Percentiles rank a stretch among this genome's conserved stretches.
These are phyloP conservation scores for Aegilops sharonensis DNA, from an alignment of 176 grass and related monocot species.

Conservation along the genomic window DNA sequence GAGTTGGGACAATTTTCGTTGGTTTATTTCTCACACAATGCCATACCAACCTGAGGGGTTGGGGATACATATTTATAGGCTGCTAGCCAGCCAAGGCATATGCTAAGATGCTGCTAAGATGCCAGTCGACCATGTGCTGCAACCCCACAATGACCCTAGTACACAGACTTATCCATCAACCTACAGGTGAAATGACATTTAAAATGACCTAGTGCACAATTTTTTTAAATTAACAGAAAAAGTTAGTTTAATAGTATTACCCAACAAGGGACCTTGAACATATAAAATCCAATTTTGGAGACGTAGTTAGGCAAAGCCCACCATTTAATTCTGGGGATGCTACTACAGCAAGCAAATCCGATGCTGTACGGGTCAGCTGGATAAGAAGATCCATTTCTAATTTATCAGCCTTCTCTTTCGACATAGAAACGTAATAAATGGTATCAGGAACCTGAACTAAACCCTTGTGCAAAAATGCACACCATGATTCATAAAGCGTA, in stretches of 20 bases:
- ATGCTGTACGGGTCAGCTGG: constrained; percentile 19
- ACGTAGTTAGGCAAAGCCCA: not conserved
- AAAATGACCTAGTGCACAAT: not conserved
- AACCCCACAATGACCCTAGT: too few species aligned
- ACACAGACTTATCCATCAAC: too few species aligned
- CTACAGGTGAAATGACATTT: not conserved
- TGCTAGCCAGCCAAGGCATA: too few species aligned
- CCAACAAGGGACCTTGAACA: constrained; percentile 2
- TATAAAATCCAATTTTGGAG: not conserved
- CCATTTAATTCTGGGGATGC: constrained; percentile 29
- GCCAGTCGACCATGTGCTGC: too few species aligned
- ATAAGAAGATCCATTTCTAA: constrained; percentile 8
- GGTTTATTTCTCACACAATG: too few species aligned
- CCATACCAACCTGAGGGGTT: too few species aligned
- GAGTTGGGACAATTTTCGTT: too few species aligned
- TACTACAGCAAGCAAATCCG: constrained; percentile 7
- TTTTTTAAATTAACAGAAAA: not conserved
- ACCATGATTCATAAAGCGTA: constrained; percentile 2
- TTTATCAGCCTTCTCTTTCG: not conserved
- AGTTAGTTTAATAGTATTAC: not conserved
- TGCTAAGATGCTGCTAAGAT: too few species aligned
- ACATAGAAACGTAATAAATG: not conserved
- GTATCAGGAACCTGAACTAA: constrained; percentile 8
- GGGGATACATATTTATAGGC: too few species aligned
- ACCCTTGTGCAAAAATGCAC: not conserved